Percentiles rank a stretch among this genome's conserved stretches.
Evolutionary conservation across 2,329 filamentous ascomycete genomes (phyloP).

Genomic region (Teratosphaeria destructans): DNA sequence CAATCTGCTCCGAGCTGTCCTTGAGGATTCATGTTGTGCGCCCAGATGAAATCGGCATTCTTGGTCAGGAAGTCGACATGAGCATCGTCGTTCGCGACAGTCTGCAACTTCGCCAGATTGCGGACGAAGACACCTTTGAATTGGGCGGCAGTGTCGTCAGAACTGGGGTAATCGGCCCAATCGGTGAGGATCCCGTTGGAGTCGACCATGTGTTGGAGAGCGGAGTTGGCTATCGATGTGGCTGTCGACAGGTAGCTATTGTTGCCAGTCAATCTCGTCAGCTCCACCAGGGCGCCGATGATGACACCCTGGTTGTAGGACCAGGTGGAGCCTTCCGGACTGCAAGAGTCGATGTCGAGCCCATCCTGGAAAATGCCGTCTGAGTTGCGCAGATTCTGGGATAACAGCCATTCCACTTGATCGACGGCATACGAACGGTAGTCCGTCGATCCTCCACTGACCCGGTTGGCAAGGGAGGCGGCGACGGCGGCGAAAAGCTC

Average conservation of each 20-base stretch:
- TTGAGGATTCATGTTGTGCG: conserved; percentile 41
- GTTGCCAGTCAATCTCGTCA: conserved; percentile 26
- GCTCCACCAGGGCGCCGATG: conserved; percentile 47
- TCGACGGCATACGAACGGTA: conserved; percentile 38
- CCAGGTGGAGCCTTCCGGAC: conserved; percentile 34
- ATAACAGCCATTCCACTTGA: conserved; percentile 42
- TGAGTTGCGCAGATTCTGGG: conserved; percentile 37
- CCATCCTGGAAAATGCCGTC: conserved; percentile 44
- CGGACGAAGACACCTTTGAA: conserved; percentile 66
- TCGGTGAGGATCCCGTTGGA: conserved; percentile 30
- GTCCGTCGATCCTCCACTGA: conserved; percentile 23
- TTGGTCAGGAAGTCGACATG: conserved; percentile 46
- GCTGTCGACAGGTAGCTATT: conserved; percentile 24
- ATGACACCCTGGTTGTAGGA: conserved; percentile 54
- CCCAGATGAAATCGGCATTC: conserved; percentile 57
- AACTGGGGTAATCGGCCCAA: conserved; percentile 5
- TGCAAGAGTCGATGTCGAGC: conserved; percentile 32
- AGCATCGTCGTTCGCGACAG: conserved; percentile 35
- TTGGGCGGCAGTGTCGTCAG: conserved; percentile 39
- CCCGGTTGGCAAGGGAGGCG: conserved; percentile 44
- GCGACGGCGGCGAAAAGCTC: conserved; percentile 45
- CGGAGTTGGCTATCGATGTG: conserved; percentile 27
- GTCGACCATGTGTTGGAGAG: conserved; percentile 27
- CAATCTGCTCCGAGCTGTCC: conserved; percentile 48
- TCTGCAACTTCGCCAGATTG: conserved; percentile 50